Conservation (phyloP, 805 yeast species). For the Saccharomycodes ludwigii region DNA sequence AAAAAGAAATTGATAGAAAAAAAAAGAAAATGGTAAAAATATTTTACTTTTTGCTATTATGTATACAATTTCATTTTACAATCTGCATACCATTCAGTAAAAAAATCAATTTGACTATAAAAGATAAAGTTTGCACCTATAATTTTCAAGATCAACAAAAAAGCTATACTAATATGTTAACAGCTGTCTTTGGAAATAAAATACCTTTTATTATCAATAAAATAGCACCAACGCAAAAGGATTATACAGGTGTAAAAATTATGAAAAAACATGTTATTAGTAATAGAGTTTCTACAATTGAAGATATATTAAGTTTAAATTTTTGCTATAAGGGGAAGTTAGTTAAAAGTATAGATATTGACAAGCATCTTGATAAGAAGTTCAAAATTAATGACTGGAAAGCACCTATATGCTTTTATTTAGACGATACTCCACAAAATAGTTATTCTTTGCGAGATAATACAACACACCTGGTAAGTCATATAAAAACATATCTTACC, state of each 20-base stretch:
- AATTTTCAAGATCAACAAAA: no score
- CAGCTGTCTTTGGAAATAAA: no score
- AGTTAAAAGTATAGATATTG: slow-evolving; percentile 27
- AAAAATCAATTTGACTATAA: no score
- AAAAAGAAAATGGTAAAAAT: no score
- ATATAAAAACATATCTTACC: neutral
- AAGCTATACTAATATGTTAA: no score
- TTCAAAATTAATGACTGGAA: slow-evolving; percentile 40
- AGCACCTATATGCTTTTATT: slow-evolving; percentile 29
- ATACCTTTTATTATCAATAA: no score
- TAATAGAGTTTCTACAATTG: slow-evolving; percentile 24
- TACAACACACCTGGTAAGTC: neutral
- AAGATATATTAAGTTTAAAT: slow-evolving; percentile 33
- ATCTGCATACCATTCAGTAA: no score
- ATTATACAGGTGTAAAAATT: slow-evolving; percentile 44
- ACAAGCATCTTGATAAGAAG: slow-evolving; percentile 20
- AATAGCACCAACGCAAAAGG: no score
- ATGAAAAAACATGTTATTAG: slow-evolving; percentile 35
- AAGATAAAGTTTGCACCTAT: no score
- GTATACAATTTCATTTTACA: no score
- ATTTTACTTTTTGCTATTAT: no score
- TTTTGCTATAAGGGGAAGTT: slow-evolving; percentile 42
- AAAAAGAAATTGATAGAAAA: no score
- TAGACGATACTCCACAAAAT: neutral
- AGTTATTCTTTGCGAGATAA: slow-evolving; percentile 1